Evolutionary conservation across 495 filamentous ascomycete species (phyloP).

Genomic region (Parathielavia appendiculata): DNA sequence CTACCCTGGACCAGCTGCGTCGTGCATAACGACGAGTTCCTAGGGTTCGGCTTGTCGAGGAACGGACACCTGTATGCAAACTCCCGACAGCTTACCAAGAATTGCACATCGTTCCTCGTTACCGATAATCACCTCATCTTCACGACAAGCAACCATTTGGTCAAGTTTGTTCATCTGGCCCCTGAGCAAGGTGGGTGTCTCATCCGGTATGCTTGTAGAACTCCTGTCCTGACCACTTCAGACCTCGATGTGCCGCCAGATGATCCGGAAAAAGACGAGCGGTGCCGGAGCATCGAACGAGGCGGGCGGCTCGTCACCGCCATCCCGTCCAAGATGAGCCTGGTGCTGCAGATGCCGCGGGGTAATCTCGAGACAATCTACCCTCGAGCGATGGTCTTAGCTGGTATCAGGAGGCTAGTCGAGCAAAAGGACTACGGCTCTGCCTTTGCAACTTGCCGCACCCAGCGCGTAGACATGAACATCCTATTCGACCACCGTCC

Average conservation of each 20-base stretch:
- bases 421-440: constrained; percentile 71
- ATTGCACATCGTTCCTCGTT: constrained; percentile 84
- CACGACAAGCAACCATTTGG: constrained; percentile 81
- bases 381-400: constrained; percentile 85
- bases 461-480: constrained; percentile 95
- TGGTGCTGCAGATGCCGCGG: constrained; percentile 87
- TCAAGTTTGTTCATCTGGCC: constrained; percentile 88
- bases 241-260: constrained; percentile 79
- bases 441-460: constrained; percentile 82
- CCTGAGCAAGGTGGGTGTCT: constrained; percentile 54
- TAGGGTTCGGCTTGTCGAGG: constrained; percentile 61
- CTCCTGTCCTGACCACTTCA: constrained; percentile 26
- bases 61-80: constrained; percentile 77
- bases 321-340: constrained; percentile 76
- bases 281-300: constrained; percentile 87
- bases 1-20: constrained; percentile 51
- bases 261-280: constrained; percentile 84
- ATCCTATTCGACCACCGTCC: constrained; percentile 92
- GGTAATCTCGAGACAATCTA: constrained; percentile 95
- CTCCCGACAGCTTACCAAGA: constrained; percentile 63
- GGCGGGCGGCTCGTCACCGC: constrained; percentile 81
- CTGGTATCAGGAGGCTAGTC: constrained; percentile 76
- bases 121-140: constrained; percentile 82
- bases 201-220: neutral
- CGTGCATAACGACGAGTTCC: constrained; percentile 33